Conservation (phyloP, 2,329 filamentous ascomycete genomes). For the Aureobasidium sp. region DNA sequence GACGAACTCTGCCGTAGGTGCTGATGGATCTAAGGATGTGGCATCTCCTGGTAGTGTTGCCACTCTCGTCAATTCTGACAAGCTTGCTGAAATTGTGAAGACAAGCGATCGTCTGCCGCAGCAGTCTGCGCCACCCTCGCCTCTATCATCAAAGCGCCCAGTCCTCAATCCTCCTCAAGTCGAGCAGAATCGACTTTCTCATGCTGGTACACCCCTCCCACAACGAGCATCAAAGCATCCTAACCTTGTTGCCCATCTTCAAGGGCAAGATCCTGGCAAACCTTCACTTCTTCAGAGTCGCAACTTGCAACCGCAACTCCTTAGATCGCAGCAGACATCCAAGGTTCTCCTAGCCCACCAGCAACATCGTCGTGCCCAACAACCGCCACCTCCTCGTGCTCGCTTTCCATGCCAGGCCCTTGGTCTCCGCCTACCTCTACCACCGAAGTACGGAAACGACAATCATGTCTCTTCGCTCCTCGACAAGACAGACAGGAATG, state of each 20-base stretch:
- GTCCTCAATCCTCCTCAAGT: not conserved
- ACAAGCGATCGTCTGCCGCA: not conserved
- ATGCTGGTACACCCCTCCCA: not conserved
- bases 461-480: not conserved
- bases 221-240: not conserved
- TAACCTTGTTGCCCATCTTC: not conserved
- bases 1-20: not conserved
- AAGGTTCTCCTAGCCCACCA: not conserved
- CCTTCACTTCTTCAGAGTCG: not conserved
- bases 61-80: not conserved
- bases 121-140: not conserved
- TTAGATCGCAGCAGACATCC: not conserved
- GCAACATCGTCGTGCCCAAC: not conserved
- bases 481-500: not conserved
- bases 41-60: not conserved
- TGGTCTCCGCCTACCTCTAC: not conserved
- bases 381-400: not conserved
- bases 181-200: not conserved
- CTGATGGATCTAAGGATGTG: not conserved
- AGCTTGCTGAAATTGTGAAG: constrained; percentile 4
- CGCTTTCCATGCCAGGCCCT: not conserved
- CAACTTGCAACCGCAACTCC: not conserved
- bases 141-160: not conserved
- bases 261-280: not conserved
- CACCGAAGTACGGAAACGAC: not conserved